Conservation (phyloP, 768 basidiomycete species). For the Clathrus columnatus region DNA sequence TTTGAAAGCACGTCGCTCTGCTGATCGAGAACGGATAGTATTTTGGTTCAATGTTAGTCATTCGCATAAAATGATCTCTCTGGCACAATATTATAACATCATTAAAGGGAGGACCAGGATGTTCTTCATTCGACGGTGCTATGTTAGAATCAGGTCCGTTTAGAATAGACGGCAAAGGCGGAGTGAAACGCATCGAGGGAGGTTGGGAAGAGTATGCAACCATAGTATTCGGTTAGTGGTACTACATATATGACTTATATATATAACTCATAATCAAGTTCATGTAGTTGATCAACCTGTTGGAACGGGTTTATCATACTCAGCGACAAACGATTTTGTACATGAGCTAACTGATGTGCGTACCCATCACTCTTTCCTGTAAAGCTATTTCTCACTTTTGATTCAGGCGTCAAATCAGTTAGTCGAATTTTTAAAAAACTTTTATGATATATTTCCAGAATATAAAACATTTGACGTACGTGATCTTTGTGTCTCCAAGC, state of each 20-base stretch:
- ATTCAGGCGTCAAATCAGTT: conserved; percentile 67
- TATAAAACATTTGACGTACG: conserved; percentile 73
- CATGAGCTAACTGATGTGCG: conserved; percentile 65
- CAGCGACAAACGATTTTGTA: conserved; percentile 76
- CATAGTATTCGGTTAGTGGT: conserved; percentile 76
- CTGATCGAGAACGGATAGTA: conserved; percentile 85
- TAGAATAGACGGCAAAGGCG: conserved; percentile 63
- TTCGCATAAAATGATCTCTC: background rate
- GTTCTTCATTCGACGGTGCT: conserved; percentile 92
- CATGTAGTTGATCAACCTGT: conserved; percentile 90
- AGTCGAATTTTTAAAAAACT: conserved; percentile 76
- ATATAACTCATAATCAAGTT: conserved; percentile 5
- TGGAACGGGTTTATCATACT: conserved; percentile 90
- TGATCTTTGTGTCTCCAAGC: conserved; percentile 11
- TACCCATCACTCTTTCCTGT: conserved; percentile 10
- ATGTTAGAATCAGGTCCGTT: conserved; percentile 99
- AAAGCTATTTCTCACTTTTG: background rate
- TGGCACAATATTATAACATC: background rate
- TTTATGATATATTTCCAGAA: conserved; percentile 89
- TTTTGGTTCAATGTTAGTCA: conserved; percentile 96
- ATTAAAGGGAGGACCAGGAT: conserved; percentile 85
- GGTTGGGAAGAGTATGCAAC: conserved; percentile 98
- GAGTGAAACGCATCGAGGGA: conserved; percentile 66
- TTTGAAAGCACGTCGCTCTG: conserved; percentile 74
- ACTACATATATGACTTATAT: background rate